Conservation (phyloP, 345 rosid genomes). For the Pelargonium nanum region DNA sequence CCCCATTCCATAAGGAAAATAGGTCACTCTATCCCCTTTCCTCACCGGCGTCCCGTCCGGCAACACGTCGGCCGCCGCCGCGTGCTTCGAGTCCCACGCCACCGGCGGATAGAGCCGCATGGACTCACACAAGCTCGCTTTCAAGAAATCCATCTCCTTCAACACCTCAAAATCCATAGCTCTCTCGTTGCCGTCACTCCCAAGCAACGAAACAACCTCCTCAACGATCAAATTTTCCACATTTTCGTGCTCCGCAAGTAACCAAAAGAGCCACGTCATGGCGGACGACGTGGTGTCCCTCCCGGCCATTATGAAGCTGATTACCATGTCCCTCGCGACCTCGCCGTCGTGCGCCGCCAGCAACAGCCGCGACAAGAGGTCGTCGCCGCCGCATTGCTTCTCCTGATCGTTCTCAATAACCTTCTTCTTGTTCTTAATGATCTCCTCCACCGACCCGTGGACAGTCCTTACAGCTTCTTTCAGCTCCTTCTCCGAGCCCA, state of each 20-base stretch:
- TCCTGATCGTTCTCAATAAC: constrained; percentile 11
- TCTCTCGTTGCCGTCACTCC: background rate
- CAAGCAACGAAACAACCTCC: constrained; percentile 21
- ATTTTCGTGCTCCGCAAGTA: constrained; percentile 26
- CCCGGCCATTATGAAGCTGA: constrained; percentile 69
- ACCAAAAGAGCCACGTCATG: constrained; percentile 68
- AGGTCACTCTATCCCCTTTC: constrained; percentile 49
- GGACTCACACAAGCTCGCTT: constrained; percentile 56
- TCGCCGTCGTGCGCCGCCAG: constrained; percentile 35
- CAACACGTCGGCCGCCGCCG: constrained; percentile 34
- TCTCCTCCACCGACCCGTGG: constrained; percentile 24
- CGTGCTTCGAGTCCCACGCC: constrained; percentile 64
- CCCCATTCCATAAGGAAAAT: constrained; percentile 64
- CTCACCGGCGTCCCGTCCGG: constrained; percentile 55
- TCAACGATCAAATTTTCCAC: constrained; percentile 20
- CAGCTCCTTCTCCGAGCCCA: constrained; percentile 53
- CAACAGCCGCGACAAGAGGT: constrained; percentile 44
- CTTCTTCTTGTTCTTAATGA: constrained; percentile 29
- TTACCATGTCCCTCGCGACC: constrained; percentile 43
- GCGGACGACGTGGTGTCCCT: constrained; percentile 63
- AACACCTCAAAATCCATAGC: constrained; percentile 23
- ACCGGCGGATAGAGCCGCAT: constrained; percentile 72
- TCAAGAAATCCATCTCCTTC: constrained; percentile 38
- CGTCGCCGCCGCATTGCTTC: constrained; percentile 2
- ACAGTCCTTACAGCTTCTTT: constrained; percentile 30